Evolutionary conservation across 1,284 basidiomycete genomes (phyloP), one percentile per base, ranked within the genome.

Genomic region (Cerioporus squamosus): DNA sequence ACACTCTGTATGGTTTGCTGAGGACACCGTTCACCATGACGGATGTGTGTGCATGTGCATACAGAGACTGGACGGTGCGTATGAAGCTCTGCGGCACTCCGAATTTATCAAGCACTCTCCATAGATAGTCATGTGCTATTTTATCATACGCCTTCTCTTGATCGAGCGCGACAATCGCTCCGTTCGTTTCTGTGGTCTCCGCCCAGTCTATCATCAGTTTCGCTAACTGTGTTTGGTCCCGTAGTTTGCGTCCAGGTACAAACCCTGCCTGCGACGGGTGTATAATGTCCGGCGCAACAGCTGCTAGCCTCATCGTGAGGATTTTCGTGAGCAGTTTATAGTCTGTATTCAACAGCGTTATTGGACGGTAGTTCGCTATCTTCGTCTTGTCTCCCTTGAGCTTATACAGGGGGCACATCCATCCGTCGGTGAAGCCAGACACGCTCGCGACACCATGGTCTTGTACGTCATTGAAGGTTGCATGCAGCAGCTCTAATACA

Each of bases 351-450:
- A 75, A 69, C 0, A 74, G 61, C 1, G 70, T 73, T 14, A 76
- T 74, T 1, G 74, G 74, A 0, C 71, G 53, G 59, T 76, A 75
- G 60, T 75, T 75, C 1, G 57, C 61, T 0, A 74, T 68, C 1
- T 67, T 56, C 1, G 47, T 53, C 7, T 42, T 29, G 10, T 72
- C 67, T 0, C 58, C 58, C 15, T 69, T 69, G n/a, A n/a, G n/a
- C 53, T 77, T 77, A 48, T 70, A 74, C 5, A 76, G 55, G 0
- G 70, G 74, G 55, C 69, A 70, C 63, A 77, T 71, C 71, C 74
- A 74, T 2, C 75, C 75, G 2, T 66, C 53, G 0, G 70, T 55
- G 51, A 75, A 73, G 8, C n/a, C n/a, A n/a, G 59, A 18, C 0
- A 62, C 61, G 0, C 14, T 0, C 2, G 22, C 10, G 5, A 65